Percentiles rank a stretch among this genome's conserved stretches.
Evolutionary conservation across 805 yeast species (phyloP).

Genomic region (Candida montana): DNA sequence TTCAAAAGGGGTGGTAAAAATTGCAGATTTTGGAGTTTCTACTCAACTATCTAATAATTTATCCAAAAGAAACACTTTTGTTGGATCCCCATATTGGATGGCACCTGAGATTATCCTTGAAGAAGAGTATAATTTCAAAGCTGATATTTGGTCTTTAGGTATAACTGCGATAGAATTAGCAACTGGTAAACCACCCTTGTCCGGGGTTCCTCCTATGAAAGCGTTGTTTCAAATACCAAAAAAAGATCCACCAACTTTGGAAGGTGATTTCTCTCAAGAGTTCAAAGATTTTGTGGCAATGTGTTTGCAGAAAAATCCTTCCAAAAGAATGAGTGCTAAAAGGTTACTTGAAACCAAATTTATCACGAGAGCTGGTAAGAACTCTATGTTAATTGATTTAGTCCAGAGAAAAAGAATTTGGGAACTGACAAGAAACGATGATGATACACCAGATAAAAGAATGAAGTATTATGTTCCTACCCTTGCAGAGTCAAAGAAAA

Average conservation of each 20-base stretch:
- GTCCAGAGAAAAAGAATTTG: slow-evolving; percentile 40
- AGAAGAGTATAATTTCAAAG: slow-evolving; percentile 79
- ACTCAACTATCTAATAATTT: slow-evolving; percentile 67
- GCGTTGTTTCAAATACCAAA: slow-evolving; percentile 36
- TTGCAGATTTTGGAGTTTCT: slow-evolving; percentile 96
- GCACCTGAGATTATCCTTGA: slow-evolving; percentile 96
- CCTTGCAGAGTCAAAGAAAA: slow-evolving; percentile 2
- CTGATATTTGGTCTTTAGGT: slow-evolving; percentile 97
- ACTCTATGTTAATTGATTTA: slow-evolving; percentile 30
- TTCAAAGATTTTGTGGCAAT: slow-evolving; percentile 63
- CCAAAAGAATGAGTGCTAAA: slow-evolving; percentile 57
- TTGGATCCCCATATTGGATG: slow-evolving; percentile 97
- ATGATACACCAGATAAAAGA: slow-evolving; percentile 4
- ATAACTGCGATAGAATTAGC: slow-evolving; percentile 91
- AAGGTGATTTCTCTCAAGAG: slow-evolving; percentile 68
- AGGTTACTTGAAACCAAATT: slow-evolving; percentile 59
- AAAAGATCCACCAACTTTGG: slow-evolving; percentile 85
- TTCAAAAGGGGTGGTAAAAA: slow-evolving; percentile 66
- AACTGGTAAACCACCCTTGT: slow-evolving; percentile 96
- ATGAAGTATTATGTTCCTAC: slow-evolving; percentile 30
- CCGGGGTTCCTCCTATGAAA: slow-evolving; percentile 51
- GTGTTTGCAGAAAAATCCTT: slow-evolving; percentile 72
- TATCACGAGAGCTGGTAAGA: slow-evolving; percentile 33
- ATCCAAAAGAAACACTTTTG: slow-evolving; percentile 59
- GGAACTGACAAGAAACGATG: slow-evolving; percentile 23